Conservation (phyloP, 495 filamentous ascomycete species). For the Xanthoparmelia taractica region DNA sequence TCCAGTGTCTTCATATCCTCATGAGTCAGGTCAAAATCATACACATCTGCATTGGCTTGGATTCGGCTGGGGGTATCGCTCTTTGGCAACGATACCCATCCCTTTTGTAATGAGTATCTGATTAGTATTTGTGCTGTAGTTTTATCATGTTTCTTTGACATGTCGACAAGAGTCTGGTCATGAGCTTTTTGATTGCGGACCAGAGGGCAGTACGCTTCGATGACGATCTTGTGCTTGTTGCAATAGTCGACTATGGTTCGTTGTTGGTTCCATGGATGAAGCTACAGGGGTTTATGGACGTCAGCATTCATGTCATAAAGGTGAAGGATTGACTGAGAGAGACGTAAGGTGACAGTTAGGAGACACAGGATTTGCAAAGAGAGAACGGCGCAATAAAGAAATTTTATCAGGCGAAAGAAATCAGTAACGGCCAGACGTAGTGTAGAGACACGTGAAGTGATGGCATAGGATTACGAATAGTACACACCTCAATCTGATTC, state of each 20-base stretch:
- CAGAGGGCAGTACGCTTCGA: conserved; percentile 61
- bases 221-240: conserved; percentile 50
- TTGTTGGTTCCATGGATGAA: conserved; percentile 64
- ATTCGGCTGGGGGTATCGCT: conserved; percentile 56
- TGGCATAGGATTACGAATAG: background rate
- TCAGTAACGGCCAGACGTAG: no score
- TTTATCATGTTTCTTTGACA: conserved; percentile 48
- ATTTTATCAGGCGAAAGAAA: background rate
- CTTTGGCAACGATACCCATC: conserved; percentile 68
- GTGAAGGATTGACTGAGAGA: background rate
- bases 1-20: conserved; percentile 59
- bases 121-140: conserved; percentile 48
- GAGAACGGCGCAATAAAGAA: background rate
- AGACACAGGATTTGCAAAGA: background rate
- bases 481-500: conserved; percentile 58
- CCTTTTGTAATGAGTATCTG: conserved; percentile 56
- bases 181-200: conserved; percentile 54
- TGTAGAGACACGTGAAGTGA: background rate
- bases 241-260: conserved; percentile 54
- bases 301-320: background rate
- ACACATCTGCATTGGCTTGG: conserved; percentile 57
- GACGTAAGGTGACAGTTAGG: background rate
- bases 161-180: conserved; percentile 44
- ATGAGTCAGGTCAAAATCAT: conserved; percentile 53
- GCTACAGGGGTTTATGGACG: conserved; percentile 29